Evolutionary conservation across 177 flowering plant species (phyloP), one percentile per base, ranked within the genome.

Genomic region (Tripterygium wilfordii): DNA sequence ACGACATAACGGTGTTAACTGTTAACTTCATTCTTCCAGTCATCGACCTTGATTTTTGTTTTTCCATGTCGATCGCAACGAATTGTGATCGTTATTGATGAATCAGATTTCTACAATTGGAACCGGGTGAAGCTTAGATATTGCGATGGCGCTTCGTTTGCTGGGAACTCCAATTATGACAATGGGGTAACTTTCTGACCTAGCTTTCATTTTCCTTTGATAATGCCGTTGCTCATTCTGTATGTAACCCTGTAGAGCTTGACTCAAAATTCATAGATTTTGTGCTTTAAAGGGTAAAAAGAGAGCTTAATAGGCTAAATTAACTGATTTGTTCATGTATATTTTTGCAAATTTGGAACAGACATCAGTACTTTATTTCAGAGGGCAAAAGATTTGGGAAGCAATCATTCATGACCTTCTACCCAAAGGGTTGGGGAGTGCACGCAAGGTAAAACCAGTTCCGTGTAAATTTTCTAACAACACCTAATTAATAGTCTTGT

Each of bases 121-220:
- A 94, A 89, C 62, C 85, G 92, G 1, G 99, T 89, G 36, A 94
- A 90, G 79, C 58, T 94, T 30, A 71, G 96, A 38, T 94, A 94
- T 42, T 94, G 99, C 42, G 99, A 94, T 61, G 99, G 97, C 58
- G 99, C 85, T 17, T 94, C 99, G n/a, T 94, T 89, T 70, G 80
- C 85, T 10, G 99, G 99, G 22, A 83, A 94, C 54, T 57, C 76
- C 5, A 29, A 45, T 56, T 85, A 64, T 58, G 48, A 58, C 28
- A 82, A 80, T 54, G 88, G 82, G 63, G 99, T 92, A 70, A 51
- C 48, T 29, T 4, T 21, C 13, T 45, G 2, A 0, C 7, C 16
- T 24, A 39, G 2, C 19, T 1, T 24, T 22, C 3, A 9, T 33
- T 10, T 40, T 14, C 4, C n/a, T 25, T 4, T 14, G 21, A 21